Evolutionary conservation across 495 filamentous ascomycete genomes (phyloP).

Genomic region (Apodospora peruviana): DNA sequence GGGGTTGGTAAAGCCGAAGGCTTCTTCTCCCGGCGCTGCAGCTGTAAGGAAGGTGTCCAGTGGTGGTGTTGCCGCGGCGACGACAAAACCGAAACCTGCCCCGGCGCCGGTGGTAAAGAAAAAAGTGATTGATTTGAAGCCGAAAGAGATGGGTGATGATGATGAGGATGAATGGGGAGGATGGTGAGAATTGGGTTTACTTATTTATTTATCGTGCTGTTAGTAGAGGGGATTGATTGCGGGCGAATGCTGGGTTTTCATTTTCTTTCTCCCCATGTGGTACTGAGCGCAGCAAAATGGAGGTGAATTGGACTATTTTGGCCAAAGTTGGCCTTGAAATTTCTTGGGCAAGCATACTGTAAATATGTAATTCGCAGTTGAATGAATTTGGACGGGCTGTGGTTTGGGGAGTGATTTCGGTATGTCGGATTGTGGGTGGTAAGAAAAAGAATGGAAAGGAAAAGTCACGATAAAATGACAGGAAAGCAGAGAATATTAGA

Average conservation of each 20-base stretch:
- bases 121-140: slow-evolving; percentile 51
- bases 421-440: neutral
- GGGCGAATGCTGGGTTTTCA: neutral
- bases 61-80: slow-evolving; percentile 9
- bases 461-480: neutral
- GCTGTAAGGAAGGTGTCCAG: slow-evolving; percentile 14
- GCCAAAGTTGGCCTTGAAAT: neutral
- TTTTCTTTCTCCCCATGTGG: neutral
- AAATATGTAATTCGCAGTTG: neutral
- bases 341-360: neutral
- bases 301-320: neutral
- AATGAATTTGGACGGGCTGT: too few relatives aligned
- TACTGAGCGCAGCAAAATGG: neutral
- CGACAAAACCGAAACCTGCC: slow-evolving; percentile 19
- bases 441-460: too few relatives aligned
- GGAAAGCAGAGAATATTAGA: neutral
- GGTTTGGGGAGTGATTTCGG: too few relatives aligned
- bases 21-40: slow-evolving; percentile 21
- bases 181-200: slow-evolving; percentile 46
- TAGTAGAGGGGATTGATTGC: neutral
- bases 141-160: slow-evolving; percentile 50
- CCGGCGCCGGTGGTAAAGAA: slow-evolving; percentile 1
- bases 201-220: neutral
- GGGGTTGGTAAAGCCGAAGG: slow-evolving; percentile 58
- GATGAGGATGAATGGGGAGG: slow-evolving; percentile 67